A percentile compares a stretch with the other conserved stretches of the same genome.
These are phyloP conservation scores for Lathyrus tuberosus DNA, from an alignment of 306 rosid genomes.

Conservation along the genomic window DNA sequence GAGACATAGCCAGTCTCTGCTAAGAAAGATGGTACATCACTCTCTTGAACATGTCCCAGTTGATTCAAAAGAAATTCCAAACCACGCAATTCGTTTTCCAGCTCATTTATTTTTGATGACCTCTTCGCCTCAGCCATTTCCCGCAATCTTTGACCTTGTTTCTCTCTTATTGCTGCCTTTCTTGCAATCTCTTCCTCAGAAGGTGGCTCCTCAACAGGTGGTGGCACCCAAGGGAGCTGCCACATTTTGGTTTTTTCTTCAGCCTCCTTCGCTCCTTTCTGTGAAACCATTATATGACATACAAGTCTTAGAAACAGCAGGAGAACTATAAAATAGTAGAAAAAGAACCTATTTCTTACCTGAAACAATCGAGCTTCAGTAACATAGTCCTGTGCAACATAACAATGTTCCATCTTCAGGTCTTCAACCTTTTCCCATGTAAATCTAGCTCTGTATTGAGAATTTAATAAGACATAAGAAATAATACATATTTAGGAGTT, in stretches of 20 bases:
- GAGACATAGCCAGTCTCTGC: conserved; percentile 84
- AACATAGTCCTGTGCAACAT: conserved; percentile 68
- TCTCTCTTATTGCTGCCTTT: conserved; percentile 96
- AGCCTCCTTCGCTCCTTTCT: conserved; percentile 82
- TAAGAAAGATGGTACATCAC: conserved; percentile 66
- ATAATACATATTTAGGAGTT: conserved; percentile 7
- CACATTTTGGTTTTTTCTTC: conserved; percentile 87
- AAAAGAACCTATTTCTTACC: conserved; percentile 48
- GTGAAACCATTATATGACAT: conserved; percentile 25
- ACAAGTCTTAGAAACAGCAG: conserved; percentile 28
- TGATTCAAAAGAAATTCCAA: conserved; percentile 85
- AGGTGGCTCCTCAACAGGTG: conserved; percentile 92
- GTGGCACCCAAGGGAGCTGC: conserved; percentile 99
- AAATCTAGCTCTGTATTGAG: conserved; percentile 69
- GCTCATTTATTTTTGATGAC: conserved; percentile 84
- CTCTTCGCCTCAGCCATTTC: conserved; percentile 99
- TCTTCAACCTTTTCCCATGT: conserved; percentile 98
- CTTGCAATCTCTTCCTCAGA: conserved; percentile 96
- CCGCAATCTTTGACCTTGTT: conserved; percentile 89
- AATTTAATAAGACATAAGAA: conserved; percentile 35
- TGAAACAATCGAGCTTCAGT: conserved; percentile 81
- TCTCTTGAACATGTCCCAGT: conserved; percentile 78
- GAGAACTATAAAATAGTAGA: conserved; percentile 26
- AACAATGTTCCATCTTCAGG: conserved; percentile 97
- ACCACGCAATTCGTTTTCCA: conserved; percentile 84